A percentile compares a stretch with the other conserved stretches of the same genome.
Evolutionary conservation across 345 rosid species (phyloP).

Genomic region (Arabis alpina): DNA sequence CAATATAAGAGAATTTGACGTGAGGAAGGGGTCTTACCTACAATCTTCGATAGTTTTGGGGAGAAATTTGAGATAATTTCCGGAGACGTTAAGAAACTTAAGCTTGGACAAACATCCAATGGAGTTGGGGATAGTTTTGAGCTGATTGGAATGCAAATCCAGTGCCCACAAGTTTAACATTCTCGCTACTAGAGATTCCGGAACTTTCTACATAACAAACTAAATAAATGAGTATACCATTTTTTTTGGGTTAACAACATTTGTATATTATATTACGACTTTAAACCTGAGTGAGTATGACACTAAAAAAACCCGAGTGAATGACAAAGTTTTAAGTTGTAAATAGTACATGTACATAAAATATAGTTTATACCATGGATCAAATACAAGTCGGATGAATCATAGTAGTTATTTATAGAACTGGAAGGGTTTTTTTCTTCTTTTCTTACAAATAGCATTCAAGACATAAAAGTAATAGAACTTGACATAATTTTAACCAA

Average conservation of each 20-base stretch:
- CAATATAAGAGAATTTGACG: background rate
- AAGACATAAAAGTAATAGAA: background rate
- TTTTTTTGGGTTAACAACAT: too few relatives aligned
- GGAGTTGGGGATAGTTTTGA: conserved; percentile 73
- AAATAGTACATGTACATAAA: too few relatives aligned
- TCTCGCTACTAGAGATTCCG: conserved; percentile 83
- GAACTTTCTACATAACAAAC: conserved; percentile 57
- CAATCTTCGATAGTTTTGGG: conserved; percentile 82
- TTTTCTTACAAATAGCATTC: background rate
- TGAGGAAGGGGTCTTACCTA: conserved; percentile 50
- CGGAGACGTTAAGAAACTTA: conserved; percentile 75
- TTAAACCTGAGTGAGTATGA: too few relatives aligned
- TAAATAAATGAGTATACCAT: background rate
- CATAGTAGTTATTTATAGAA: background rate
- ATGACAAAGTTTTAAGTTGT: too few relatives aligned
- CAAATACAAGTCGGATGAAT: background rate
- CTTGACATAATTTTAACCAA: too few relatives aligned
- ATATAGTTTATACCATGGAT: background rate
- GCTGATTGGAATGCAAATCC: conserved; percentile 84
- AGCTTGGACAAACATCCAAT: conserved; percentile 85
- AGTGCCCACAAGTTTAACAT: conserved; percentile 67
- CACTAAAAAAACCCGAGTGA: too few relatives aligned
- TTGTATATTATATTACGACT: too few relatives aligned
- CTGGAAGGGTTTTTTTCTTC: background rate
- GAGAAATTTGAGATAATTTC: conserved; percentile 60